These are phyloP conservation scores for Thelephora aurantiotincta DNA, from an alignment of 768 basidiomycete species.

Conservation along the genomic window DNA sequence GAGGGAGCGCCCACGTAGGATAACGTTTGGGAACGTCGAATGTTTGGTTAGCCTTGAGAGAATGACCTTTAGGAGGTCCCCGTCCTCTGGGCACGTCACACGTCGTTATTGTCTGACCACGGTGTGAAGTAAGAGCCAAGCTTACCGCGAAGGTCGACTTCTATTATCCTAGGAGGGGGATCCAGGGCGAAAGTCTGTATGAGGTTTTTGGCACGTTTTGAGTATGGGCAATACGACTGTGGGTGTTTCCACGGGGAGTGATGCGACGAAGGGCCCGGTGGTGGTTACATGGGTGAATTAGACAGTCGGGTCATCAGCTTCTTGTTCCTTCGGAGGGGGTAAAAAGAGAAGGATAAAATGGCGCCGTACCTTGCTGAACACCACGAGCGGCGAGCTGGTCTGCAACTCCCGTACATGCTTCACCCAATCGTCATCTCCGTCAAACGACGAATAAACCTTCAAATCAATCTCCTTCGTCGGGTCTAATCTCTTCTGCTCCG, in stretches of 20 bases:
- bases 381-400: constrained; percentile 45
- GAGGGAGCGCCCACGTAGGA: constrained; percentile 41
- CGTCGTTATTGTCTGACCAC: constrained; percentile 1
- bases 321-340: background rate
- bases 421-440: constrained; percentile 29
- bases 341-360: background rate
- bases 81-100: constrained; percentile 21
- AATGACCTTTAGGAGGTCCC: constrained; percentile 45
- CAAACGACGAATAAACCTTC: constrained; percentile 36
- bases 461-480: constrained; percentile 34
- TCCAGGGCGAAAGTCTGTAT: constrained; percentile 43
- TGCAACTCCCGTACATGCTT: constrained; percentile 28
- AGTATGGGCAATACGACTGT: constrained; percentile 29
- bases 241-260: background rate
- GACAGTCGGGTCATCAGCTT: constrained; percentile 2
- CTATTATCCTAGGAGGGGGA: constrained; percentile 55
- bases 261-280: background rate
- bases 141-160: constrained; percentile 61
- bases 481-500: constrained; percentile 12
- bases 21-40: constrained; percentile 63
- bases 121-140: background rate
- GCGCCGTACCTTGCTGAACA: constrained; percentile 64
- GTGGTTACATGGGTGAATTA: constrained; percentile 18
- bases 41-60: constrained; percentile 52
- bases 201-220: constrained; percentile 45